These are phyloP conservation scores for Hypoxylon lienhwacheense DNA, from an alignment of 495 filamentous ascomycete species.

Conservation along the genomic window DNA sequence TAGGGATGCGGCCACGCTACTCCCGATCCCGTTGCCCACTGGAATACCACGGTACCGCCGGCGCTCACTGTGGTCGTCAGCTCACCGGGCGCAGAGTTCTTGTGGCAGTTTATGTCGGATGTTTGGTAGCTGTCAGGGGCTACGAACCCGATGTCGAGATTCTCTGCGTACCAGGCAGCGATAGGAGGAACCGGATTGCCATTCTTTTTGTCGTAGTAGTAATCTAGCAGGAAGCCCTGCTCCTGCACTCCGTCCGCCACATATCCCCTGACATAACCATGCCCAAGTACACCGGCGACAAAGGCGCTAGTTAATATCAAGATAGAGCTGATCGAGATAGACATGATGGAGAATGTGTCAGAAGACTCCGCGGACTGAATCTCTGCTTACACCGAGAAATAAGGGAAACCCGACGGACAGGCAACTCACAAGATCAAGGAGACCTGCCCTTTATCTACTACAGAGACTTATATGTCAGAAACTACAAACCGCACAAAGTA, in stretches of 20 bases:
- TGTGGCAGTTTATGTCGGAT: slow-evolving; percentile 43
- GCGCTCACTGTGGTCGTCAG: slow-evolving; percentile 38
- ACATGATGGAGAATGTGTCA: slow-evolving; percentile 14
- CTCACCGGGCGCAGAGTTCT: slow-evolving; percentile 39
- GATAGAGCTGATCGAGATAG: slow-evolving; percentile 33
- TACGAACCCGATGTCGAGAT: slow-evolving; percentile 42
- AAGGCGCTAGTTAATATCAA: slow-evolving; percentile 37
- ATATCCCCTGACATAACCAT: slow-evolving; percentile 35
- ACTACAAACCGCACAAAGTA: slow-evolving; percentile 14
- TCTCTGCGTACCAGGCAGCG: slow-evolving; percentile 39
- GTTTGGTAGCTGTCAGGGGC: slow-evolving; percentile 34
- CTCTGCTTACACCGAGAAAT: background rate
- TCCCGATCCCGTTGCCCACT: slow-evolving; percentile 32
- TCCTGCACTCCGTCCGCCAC: slow-evolving; percentile 33
- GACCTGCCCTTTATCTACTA: slow-evolving; percentile 16
- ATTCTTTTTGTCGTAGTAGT: slow-evolving; percentile 39
- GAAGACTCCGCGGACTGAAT: background rate
- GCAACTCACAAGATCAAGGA: background rate
- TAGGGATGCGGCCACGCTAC: slow-evolving; percentile 34
- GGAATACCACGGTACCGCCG: slow-evolving; percentile 35
- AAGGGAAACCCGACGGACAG: background rate
- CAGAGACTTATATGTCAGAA: background rate
- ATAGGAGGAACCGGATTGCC: slow-evolving; percentile 28
- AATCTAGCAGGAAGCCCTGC: slow-evolving; percentile 37
- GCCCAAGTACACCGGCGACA: slow-evolving; percentile 39